Evolutionary conservation across 495 filamentous ascomycete genomes (phyloP).

Genomic region (Neurospora sp.): DNA sequence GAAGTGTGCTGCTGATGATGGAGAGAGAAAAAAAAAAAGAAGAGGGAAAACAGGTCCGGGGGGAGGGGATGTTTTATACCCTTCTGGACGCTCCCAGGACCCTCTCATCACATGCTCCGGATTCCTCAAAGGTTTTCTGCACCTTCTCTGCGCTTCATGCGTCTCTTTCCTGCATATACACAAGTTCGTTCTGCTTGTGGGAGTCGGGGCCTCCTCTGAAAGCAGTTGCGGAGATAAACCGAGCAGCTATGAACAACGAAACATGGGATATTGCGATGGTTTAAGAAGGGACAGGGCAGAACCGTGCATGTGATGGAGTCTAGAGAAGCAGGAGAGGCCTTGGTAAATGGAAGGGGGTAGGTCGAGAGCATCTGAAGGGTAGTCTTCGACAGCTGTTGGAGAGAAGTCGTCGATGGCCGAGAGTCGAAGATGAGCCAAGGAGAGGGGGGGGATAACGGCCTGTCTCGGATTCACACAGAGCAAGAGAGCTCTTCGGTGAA

Average conservation of each 20-base stretch:
- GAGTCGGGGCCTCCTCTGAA: neutral
- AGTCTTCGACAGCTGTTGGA: no score
- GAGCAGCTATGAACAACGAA: neutral
- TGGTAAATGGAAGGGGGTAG: neutral
- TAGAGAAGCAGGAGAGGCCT: neutral
- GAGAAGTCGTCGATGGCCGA: neutral
- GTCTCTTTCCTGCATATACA: neutral
- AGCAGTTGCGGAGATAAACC: neutral
- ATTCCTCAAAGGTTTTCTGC: neutral
- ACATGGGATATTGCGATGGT: neutral
- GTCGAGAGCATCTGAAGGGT: neutral
- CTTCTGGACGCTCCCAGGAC: neutral
- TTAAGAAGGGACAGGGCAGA: neutral
- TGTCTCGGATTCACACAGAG: neutral
- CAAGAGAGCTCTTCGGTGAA: neutral
- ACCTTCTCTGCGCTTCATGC: neutral
- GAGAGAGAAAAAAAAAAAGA: neutral
- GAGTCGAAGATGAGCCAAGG: neutral
- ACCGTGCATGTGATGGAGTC: accelerated
- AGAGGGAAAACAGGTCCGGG: neutral
- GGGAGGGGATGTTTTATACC: neutral
- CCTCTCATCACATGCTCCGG: neutral
- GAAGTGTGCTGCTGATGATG: neutral
- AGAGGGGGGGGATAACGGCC: neutral
- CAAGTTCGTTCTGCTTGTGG: neutral